Evolutionary conservation across 306 rosid genomes (phyloP).

Genomic region (Trifolium fragiferum): DNA sequence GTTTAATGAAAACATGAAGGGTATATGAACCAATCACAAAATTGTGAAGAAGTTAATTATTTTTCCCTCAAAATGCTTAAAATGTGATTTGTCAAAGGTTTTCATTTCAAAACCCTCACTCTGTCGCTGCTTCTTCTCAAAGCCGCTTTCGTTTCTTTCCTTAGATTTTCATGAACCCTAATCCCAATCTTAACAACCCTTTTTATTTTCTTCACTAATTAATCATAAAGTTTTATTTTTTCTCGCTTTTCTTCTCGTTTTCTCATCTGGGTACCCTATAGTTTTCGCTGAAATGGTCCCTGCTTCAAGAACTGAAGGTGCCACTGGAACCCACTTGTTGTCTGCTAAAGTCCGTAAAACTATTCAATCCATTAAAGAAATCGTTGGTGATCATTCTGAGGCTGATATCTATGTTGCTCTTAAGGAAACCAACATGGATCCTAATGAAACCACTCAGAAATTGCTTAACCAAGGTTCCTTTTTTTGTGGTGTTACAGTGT

Average conservation of each 20-base stretch:
- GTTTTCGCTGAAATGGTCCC: slow-evolving; percentile 66
- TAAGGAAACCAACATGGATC: slow-evolving; percentile 93
- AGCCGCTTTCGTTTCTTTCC: slow-evolving; percentile 41
- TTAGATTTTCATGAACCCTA: slow-evolving; percentile 46
- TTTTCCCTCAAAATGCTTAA: slow-evolving; percentile 25
- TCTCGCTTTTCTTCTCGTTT: neutral
- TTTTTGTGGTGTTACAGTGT: slow-evolving; percentile 4
- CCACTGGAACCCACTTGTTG: slow-evolving; percentile 64
- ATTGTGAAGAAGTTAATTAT: neutral
- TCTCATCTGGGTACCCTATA: slow-evolving; percentile 27
- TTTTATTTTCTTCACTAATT: neutral
- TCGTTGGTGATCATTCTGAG: slow-evolving; percentile 86
- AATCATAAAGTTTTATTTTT: slow-evolving; percentile 49
- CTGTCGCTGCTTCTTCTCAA: slow-evolving; percentile 26
- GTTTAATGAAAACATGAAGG: neutral
- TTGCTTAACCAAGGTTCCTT: slow-evolving; percentile 88
- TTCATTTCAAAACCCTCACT: slow-evolving; percentile 57
- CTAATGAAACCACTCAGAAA: slow-evolving; percentile 97
- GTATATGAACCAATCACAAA: neutral
- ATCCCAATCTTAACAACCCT: slow-evolving; percentile 45
- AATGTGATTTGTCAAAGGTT: slow-evolving; percentile 49
- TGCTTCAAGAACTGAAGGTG: slow-evolving; percentile 70
- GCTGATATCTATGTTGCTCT: slow-evolving; percentile 86
- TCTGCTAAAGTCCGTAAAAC: slow-evolving; percentile 74
- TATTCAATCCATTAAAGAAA: slow-evolving; percentile 87